Conservation (phyloP, 2,329 filamentous ascomycete species). For the Cordyceps tenuipes region DNA sequence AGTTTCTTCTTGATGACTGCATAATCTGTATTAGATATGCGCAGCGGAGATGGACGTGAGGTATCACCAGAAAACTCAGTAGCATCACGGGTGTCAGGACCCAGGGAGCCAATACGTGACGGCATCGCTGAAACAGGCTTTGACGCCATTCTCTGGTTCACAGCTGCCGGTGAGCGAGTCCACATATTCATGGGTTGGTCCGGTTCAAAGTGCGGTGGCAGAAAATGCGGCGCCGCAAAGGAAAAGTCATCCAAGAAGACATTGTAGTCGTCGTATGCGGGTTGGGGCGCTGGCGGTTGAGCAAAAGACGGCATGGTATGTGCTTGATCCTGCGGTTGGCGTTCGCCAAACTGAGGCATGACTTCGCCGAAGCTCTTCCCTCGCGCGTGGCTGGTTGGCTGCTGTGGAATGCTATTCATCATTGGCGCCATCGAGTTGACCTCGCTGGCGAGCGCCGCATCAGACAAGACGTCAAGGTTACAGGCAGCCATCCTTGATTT, state of each 20-base stretch:
- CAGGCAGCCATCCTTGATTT: slow-evolving; percentile 40
- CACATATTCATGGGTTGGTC: slow-evolving; percentile 46
- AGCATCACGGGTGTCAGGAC: slow-evolving; percentile 42
- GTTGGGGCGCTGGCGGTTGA: slow-evolving; percentile 22
- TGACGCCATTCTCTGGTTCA: slow-evolving; percentile 32
- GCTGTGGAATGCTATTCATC: slow-evolving; percentile 37
- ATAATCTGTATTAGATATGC: slow-evolving; percentile 48
- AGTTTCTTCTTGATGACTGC: slow-evolving; percentile 49
- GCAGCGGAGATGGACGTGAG: slow-evolving; percentile 27
- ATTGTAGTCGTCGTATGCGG: slow-evolving; percentile 48
- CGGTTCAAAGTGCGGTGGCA: slow-evolving; percentile 46
- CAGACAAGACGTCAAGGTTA: slow-evolving; percentile 50
- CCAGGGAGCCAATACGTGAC: slow-evolving; percentile 45
- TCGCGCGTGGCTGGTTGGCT: slow-evolving; percentile 31
- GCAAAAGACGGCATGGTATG: slow-evolving; percentile 32
- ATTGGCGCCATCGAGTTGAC: slow-evolving; percentile 44
- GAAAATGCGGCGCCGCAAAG: slow-evolving; percentile 41
- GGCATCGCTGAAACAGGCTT: slow-evolving; percentile 46
- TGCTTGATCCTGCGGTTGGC: slow-evolving; percentile 37
- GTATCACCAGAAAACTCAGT: slow-evolving; percentile 24
- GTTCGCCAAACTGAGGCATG: slow-evolving; percentile 38
- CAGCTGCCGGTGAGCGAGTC: slow-evolving; percentile 34
- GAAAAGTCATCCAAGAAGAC: slow-evolving; percentile 51
- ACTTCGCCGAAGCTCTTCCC: slow-evolving; percentile 43
- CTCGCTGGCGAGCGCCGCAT: slow-evolving; percentile 51